Evolutionary conservation across 352 stramenopile species (phyloP).

Genomic region (Aphanomyces astaci): DNA sequence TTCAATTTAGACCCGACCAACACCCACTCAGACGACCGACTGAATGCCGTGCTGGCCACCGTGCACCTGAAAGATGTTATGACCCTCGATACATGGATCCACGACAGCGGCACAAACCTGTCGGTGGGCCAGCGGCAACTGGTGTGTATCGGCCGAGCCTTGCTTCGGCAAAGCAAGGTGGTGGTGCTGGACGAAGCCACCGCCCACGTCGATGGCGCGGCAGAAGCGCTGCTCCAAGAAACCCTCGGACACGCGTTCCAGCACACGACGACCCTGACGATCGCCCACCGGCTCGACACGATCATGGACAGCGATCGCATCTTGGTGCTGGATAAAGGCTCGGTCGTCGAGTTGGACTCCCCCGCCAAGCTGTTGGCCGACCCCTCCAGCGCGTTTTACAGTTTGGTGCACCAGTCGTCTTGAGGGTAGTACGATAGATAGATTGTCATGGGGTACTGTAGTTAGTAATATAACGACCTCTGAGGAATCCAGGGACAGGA

Average conservation of each 20-base stretch:
- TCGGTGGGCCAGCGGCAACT: constrained; percentile 81
- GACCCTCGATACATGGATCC: constrained; percentile 23
- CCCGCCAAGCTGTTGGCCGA: constrained; percentile 66
- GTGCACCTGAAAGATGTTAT: not conserved
- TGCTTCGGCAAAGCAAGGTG: constrained; percentile 85
- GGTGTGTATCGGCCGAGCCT: constrained; percentile 83
- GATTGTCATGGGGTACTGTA: constrained; percentile 14
- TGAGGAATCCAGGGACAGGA: too few species aligned
- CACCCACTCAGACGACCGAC: not conserved
- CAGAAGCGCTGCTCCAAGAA: constrained; percentile 46
- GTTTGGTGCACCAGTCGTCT: not conserved
- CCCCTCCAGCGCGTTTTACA: not conserved
- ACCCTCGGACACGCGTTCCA: not conserved
- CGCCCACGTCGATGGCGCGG: constrained; percentile 39
- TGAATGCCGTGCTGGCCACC: not conserved
- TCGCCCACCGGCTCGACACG: constrained; percentile 96
- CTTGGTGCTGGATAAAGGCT: constrained; percentile 93
- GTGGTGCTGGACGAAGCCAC: constrained; percentile 82
- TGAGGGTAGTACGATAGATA: not conserved
- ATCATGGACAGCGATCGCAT: constrained; percentile 96
- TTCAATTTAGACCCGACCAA: constrained; percentile 77
- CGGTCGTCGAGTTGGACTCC: constrained; percentile 85
- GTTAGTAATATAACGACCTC: too few species aligned
- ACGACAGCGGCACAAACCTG: constrained; percentile 79
- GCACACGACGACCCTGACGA: constrained; percentile 91